Evolutionary conservation across 306 rosid species (phyloP), one percentile per base, ranked within the genome.

Genomic region (Sechiopsis laciniata): DNA sequence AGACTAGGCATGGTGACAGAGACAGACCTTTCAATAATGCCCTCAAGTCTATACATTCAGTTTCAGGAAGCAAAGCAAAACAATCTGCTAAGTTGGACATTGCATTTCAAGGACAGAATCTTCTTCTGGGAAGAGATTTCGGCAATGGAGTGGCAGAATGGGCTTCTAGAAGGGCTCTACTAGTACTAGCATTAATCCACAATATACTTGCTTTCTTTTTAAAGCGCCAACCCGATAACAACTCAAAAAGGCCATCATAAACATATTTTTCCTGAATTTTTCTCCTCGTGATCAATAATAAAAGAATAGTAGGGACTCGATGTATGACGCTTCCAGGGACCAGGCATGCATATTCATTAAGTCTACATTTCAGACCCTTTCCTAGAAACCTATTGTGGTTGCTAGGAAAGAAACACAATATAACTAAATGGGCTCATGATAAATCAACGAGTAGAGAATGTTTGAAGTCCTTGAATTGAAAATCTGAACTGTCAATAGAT

Each of bases 401-500:
- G 37, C 37, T 32, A 32, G 37, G 35, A 58, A 58, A 22, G 37
- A 22, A 58, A 58, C 37, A 58, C 63, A 46, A 46, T 46, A 10
- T 46, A 46, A 46, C 51, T 46, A 46, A 12, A 45, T 45, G 50
- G 50, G 50, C 10, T 45, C 50, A 45, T 45, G 50, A 45, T 10
- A 45, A 45, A 45, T 45, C 12, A 9, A 45, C 11, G 50, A 45
- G 50, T 45, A 10, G 50, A 45, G 50, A 26, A 35, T n/a, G 51
- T 61, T 61, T 26, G 40, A 8, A 61, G 68, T 61, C 8, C 46
- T 61, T 61, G 20, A 61, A 29, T 32, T 32, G 68, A 62, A 62
- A 62, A 62, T 60, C 13, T 24, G 46, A 40, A 64, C 8, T 37
- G 15, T 3, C 29, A 57, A 19, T 57, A 40, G 37, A 20, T 40